phyloP scores from a whole-genome alignment of 2,329 filamentous ascomycete species.

The Dactylellina sp. region DNA sequence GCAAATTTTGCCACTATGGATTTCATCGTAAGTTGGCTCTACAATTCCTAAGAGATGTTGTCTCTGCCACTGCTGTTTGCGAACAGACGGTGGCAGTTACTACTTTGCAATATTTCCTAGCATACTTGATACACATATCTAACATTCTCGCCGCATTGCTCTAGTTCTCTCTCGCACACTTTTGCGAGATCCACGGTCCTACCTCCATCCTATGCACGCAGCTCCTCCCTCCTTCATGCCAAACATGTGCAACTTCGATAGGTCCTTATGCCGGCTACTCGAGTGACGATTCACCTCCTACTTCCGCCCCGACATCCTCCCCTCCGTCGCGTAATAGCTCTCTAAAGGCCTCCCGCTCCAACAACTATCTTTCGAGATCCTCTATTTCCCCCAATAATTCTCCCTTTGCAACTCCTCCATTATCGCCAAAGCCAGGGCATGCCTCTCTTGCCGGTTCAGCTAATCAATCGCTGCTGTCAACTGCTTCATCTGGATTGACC shows the following conservation, averaged over 20 bases:
- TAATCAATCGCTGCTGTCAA: conserved; percentile 56
- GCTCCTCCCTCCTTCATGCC: conserved; percentile 72
- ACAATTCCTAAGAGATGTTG: not conserved
- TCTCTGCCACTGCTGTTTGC: not conserved
- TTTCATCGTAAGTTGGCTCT: conserved; percentile 56
- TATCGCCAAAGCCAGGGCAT: conserved; percentile 59
- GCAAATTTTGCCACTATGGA: conserved; percentile 56
- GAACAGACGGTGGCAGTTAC: not conserved
- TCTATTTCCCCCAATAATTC: conserved; percentile 51
- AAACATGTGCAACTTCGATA: conserved; percentile 65
- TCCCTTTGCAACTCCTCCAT: conserved; percentile 58
- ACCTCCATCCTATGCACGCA: conserved; percentile 78
- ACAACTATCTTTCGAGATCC: conserved; percentile 53
- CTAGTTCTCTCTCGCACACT: conserved; percentile 77
- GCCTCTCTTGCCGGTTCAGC: conserved; percentile 56
- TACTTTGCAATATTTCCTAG: no score
- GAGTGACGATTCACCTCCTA: conserved; percentile 50
- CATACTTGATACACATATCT: conserved; percentile 37
- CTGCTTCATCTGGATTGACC: conserved; percentile 62
- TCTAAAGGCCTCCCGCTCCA: conserved; percentile 48
- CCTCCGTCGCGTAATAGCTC: conserved; percentile 44
- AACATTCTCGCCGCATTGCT: conserved; percentile 60
- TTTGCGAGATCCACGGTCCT: conserved; percentile 77
- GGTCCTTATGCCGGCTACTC: conserved; percentile 46
- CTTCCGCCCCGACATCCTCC: conserved; percentile 47